Conservation (phyloP, 257 asterid genomes). For the Primulina eburnea region DNA sequence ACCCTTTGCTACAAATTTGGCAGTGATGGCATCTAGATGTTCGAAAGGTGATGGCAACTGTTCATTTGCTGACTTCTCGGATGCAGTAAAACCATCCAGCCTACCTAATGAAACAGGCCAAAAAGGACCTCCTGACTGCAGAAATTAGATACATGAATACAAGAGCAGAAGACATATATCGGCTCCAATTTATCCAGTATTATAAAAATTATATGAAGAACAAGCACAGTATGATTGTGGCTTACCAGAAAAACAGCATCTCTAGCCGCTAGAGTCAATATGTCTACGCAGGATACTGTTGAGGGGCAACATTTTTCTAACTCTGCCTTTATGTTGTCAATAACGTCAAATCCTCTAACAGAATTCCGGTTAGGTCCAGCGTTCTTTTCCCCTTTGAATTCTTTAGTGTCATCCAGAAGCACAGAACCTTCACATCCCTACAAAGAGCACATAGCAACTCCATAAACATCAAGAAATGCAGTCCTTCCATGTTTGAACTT, state of each 20-base stretch:
- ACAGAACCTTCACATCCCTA: constrained; percentile 86
- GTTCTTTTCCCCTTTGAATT: constrained; percentile 65
- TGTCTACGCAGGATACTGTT: constrained; percentile 37
- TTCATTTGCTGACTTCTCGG: constrained; percentile 63
- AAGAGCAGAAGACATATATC: not conserved
- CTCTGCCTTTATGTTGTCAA: constrained; percentile 60
- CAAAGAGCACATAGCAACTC: not conserved
- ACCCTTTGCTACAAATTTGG: constrained; percentile 51
- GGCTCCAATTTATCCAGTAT: not conserved
- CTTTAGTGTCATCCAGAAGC: constrained; percentile 61
- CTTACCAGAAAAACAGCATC: constrained; percentile 58
- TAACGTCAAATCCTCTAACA: constrained; percentile 58
- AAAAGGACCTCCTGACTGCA: constrained; percentile 58
- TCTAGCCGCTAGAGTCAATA: constrained; percentile 56
- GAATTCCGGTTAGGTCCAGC: constrained; percentile 69
- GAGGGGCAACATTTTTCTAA: constrained; percentile 60
- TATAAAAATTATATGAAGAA: not conserved
- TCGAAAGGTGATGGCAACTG: constrained; percentile 78
- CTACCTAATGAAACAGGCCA: constrained; percentile 40
- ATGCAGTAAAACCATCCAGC: constrained; percentile 39
- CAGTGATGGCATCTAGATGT: constrained; percentile 43
- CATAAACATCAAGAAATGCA: constrained; percentile 13
- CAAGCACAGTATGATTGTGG: not conserved
- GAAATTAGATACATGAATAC: not conserved
- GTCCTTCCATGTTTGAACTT: not conserved